phyloP scores from a whole-genome alignment of 192 early-diverging fungal genomes.

The Coemansia sp. region DNA sequence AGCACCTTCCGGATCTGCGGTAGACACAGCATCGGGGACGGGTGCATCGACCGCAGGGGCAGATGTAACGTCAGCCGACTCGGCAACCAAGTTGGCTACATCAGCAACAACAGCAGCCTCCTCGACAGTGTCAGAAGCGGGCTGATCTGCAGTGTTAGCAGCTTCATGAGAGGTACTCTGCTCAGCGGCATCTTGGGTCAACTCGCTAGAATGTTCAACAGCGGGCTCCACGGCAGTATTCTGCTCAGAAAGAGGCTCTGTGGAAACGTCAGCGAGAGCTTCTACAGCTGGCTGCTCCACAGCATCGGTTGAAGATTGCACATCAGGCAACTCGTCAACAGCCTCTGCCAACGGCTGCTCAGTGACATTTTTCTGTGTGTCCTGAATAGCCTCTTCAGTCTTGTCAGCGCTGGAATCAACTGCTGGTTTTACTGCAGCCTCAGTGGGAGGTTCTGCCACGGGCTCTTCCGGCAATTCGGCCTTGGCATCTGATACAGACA shows the following conservation, averaged over 20 bases:
- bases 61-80: neutral
- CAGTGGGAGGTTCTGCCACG: neutral
- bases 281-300: neutral
- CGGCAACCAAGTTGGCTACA: too few relatives aligned
- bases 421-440: neutral
- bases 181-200: too few relatives aligned
- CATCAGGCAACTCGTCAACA: neutral
- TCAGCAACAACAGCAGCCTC: too few relatives aligned
- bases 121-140: too few relatives aligned
- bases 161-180: too few relatives aligned
- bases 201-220: too few relatives aligned
- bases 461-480: neutral
- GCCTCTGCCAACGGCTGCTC: constrained; percentile 4
- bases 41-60: neutral
- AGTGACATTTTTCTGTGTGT: too few relatives aligned
- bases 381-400: neutral
- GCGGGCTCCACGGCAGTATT: neutral
- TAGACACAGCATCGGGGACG: too few relatives aligned
- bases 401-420: neutral
- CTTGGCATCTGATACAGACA: neutral
- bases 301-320: neutral
- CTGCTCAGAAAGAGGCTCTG: neutral
- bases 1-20: too few relatives aligned
- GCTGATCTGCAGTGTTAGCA: too few relatives aligned
- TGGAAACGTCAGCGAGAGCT: neutral